These are phyloP conservation scores for Eucalyptus pauciflora DNA, from an alignment of 345 rosid species.

Conservation along the genomic window DNA sequence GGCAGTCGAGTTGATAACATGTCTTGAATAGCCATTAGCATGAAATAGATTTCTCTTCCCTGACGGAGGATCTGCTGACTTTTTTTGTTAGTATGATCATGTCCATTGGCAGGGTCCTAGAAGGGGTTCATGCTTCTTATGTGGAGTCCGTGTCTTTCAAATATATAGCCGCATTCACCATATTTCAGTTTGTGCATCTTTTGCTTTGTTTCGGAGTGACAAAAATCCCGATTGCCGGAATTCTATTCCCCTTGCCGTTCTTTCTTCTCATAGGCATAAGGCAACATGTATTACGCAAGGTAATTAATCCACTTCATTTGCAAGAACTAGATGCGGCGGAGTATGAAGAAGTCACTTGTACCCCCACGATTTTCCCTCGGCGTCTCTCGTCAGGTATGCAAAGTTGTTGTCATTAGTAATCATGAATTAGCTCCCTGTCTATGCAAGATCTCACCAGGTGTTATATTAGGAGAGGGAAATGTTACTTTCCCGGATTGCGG, in stretches of 20 bases:
- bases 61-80: not conserved
- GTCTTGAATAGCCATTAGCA: not conserved
- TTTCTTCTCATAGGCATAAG: conserved; percentile 64
- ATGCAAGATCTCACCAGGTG: not conserved
- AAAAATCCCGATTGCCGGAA: conserved; percentile 78
- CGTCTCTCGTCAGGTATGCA: conserved; percentile 11
- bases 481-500: not conserved
- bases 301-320: conserved; percentile 27
- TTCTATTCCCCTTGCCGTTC: conserved; percentile 79
- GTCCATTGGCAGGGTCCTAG: conserved; percentile 40
- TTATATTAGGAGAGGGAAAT: conserved; percentile 23
- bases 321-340: conserved; percentile 63
- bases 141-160: conserved; percentile 63
- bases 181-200: conserved; percentile 49
- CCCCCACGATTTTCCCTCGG: conserved; percentile 23
- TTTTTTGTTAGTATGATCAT: not conserved
- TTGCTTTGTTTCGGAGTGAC: conserved; percentile 62
- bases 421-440: not conserved
- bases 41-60: not conserved
- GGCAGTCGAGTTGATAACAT: not conserved
- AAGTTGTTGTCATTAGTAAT: not conserved
- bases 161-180: conserved; percentile 32
- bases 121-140: conserved; percentile 59
- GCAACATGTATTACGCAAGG: conserved; percentile 49
- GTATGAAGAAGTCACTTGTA: conserved; percentile 52